Percentiles rank a stretch among this genome's conserved stretches.
Conservation (phyloP, 2,329 filamentous ascomycete genomes). For the Aspergillus awamori region DNA sequence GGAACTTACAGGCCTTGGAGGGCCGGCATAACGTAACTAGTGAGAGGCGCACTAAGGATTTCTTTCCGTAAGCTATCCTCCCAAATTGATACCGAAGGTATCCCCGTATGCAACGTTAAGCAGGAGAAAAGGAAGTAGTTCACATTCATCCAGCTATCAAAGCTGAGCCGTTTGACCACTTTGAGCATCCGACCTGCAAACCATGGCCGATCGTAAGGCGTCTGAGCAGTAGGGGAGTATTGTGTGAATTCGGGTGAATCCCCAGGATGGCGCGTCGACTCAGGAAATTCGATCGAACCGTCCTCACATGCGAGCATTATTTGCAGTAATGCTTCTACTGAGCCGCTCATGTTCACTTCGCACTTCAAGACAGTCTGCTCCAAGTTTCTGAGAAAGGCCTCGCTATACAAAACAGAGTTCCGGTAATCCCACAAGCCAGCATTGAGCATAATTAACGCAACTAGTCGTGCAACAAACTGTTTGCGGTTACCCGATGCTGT, state of each 20-base stretch:
- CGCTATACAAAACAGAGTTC: conserved; percentile 30
- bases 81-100: conserved; percentile 31
- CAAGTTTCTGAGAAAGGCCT: conserved; percentile 38
- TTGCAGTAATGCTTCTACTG: conserved; percentile 43
- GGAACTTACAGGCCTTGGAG: conserved; percentile 15
- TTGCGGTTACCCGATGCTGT: conserved; percentile 42
- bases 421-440: conserved; percentile 46
- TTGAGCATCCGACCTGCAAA: conserved; percentile 46
- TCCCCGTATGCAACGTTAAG: conserved; percentile 33
- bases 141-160: conserved; percentile 39
- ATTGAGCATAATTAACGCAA: conserved; percentile 42
- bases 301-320: conserved; percentile 43
- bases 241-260: conserved; percentile 31
- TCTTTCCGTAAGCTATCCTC: conserved; percentile 39
- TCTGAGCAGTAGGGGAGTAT: conserved; percentile 28
- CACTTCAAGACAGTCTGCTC: conserved; percentile 36
- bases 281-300: conserved; percentile 15
- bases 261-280: background rate
- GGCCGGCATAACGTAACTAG: conserved; percentile 37
- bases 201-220: conserved; percentile 41
- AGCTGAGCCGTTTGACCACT: conserved; percentile 40
- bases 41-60: conserved; percentile 41
- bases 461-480: conserved; percentile 42
- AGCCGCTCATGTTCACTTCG: conserved; percentile 42
- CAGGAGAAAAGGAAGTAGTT: conserved; percentile 42